phyloP scores from a whole-genome alignment of 2,329 filamentous ascomycete genomes.

The Talaromyces sp. region DNA sequence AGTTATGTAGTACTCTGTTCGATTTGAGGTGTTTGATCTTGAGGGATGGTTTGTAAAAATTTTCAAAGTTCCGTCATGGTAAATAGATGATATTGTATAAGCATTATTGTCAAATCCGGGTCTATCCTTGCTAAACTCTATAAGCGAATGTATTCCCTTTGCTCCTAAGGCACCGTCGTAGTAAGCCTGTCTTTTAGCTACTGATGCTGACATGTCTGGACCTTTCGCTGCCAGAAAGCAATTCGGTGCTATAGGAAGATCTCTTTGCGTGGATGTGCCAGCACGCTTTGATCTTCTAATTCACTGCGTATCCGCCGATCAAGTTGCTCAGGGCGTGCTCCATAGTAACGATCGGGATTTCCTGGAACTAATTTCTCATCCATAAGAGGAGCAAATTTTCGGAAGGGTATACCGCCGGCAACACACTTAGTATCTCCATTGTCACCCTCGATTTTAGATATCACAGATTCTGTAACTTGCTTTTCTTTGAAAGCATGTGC shows the following conservation, averaged over 20 bases:
- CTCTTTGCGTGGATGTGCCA: not conserved
- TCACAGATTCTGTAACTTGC: not conserved
- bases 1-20: not conserved
- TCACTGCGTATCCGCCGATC: not conserved
- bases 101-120: conserved; percentile 39
- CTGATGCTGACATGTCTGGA: not conserved
- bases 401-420: not conserved
- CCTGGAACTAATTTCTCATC: not conserved
- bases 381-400: not conserved
- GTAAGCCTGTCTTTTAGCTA: conserved; percentile 11
- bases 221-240: conserved; percentile 9
- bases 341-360: not conserved
- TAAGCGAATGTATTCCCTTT: conserved; percentile 4
- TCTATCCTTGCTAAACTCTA: conserved; percentile 31
- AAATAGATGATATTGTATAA: conserved; percentile 40
- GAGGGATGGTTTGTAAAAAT: not conserved
- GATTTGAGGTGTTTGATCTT: not conserved
- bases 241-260: not conserved
- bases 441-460: not conserved
- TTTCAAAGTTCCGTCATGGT: conserved; percentile 31
- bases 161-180: conserved; percentile 13
- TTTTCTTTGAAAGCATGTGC: not conserved
- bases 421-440: conserved; percentile 4
- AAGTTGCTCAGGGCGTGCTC: not conserved
- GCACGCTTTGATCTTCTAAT: not conserved